phyloP scores from a whole-genome alignment of 176 grass and related monocot species.

The Alloteropsis semialata region DNA sequence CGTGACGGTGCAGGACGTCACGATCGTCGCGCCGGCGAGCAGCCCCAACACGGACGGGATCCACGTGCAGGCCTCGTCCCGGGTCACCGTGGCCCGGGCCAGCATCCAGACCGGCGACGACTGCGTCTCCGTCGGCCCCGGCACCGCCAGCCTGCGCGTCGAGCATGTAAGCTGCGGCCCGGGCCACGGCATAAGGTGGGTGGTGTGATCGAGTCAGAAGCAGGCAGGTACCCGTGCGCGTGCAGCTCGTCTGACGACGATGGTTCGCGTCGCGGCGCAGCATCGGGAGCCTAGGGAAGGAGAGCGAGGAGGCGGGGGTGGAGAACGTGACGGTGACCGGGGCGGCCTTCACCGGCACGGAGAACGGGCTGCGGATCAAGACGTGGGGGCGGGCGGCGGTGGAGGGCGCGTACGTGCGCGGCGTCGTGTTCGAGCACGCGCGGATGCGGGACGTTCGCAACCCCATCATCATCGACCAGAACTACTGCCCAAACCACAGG shows the following conservation, averaged over 20 bases:
- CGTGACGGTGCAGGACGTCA: conserved; percentile 34
- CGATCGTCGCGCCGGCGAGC: conserved; percentile 40
- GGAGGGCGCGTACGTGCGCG: conserved; percentile 31
- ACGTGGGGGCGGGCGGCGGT: conserved; percentile 42
- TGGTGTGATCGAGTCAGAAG: background rate
- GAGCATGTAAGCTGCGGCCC: conserved; percentile 63
- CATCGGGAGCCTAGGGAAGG: conserved; percentile 61
- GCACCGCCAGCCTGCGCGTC: conserved; percentile 57
- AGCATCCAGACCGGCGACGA: conserved; percentile 66
- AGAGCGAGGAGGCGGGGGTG: conserved; percentile 36
- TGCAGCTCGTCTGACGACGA: too few species aligned
- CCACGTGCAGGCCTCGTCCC: conserved; percentile 48
- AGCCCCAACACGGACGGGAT: conserved; percentile 84
- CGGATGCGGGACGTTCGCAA: conserved; percentile 50
- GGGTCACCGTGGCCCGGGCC: conserved; percentile 38
- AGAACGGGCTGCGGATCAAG: conserved; percentile 69
- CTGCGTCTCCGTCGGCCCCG: conserved; percentile 67
- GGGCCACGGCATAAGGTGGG: conserved; percentile 62
- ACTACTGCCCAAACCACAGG: conserved; percentile 50
- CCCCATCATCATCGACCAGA: conserved; percentile 65
- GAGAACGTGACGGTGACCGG: conserved; percentile 63
- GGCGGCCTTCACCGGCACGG: conserved; percentile 35
- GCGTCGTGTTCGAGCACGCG: conserved; percentile 46
- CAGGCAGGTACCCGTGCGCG: too few species aligned
- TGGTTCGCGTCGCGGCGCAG: background rate